These are phyloP conservation scores for Helotiales sp. DNA, from an alignment of 2,329 filamentous ascomycete species.

Conservation along the genomic window DNA sequence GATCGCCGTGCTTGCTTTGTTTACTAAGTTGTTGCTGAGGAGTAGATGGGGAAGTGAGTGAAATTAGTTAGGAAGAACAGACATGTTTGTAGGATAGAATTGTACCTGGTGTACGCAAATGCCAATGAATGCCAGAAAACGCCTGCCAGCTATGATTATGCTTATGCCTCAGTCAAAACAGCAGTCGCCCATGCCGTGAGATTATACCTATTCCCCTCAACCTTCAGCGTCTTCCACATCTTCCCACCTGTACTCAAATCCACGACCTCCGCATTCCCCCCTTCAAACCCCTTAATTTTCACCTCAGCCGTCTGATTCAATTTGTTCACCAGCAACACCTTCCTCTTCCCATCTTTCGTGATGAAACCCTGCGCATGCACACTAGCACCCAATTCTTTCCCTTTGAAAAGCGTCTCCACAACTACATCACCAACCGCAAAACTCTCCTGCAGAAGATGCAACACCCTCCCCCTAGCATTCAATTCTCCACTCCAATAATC, in stretches of 20 bases:
- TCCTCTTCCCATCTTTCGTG: conserved; percentile 1
- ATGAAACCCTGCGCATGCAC: conserved; percentile 13
- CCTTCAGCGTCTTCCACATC: neutral
- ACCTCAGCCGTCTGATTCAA: neutral
- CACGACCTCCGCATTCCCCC: conserved; percentile 5
- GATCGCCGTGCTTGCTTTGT: no score
- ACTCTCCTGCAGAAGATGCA: conserved; percentile 15
- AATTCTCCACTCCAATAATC: conserved; percentile 9
- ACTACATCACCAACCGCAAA: conserved; percentile 9
- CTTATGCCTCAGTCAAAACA: conserved; percentile 13
- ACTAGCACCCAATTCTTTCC: neutral
- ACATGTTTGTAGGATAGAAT: neutral
- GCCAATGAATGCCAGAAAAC: no score
- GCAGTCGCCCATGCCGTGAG: conserved; percentile 8
- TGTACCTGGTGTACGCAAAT: no score
- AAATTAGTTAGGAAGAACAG: neutral
- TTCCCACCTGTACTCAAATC: conserved; percentile 7
- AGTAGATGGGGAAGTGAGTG: neutral
- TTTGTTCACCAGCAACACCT: conserved; percentile 4
- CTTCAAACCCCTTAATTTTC: neutral
- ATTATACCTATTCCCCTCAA: neutral
- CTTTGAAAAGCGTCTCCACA: conserved; percentile 3
- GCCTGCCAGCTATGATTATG: neutral
- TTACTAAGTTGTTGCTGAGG: no score
- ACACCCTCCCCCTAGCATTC: conserved; percentile 3